Percentiles rank a stretch among this genome's conserved stretches.
These are phyloP conservation scores for Quercus parvula DNA, from an alignment of 306 rosid species.

Conservation along the genomic window DNA sequence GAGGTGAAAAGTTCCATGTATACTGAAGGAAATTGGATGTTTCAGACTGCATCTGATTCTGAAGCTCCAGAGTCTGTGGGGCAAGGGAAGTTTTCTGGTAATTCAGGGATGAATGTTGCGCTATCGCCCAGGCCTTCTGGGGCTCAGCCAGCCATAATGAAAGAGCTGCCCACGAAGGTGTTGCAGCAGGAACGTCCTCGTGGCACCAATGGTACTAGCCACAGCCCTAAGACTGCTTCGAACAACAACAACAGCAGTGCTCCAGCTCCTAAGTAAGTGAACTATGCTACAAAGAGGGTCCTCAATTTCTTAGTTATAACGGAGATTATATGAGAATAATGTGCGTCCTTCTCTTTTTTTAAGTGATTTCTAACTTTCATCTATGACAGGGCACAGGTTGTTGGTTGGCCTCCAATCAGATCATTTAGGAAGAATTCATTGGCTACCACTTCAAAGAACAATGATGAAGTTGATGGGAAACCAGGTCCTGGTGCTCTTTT, in stretches of 20 bases:
- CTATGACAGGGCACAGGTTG: constrained; percentile 83
- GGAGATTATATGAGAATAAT: neutral
- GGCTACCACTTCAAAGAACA: constrained; percentile 72
- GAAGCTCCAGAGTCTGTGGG: constrained; percentile 35
- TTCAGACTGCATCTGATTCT: constrained; percentile 26
- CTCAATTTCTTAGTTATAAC: neutral
- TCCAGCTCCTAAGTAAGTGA: constrained; percentile 86
- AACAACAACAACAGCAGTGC: constrained; percentile 41
- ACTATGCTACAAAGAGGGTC: neutral
- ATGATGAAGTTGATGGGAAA: constrained; percentile 90
- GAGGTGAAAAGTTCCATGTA: constrained; percentile 44
- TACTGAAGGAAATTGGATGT: constrained; percentile 38
- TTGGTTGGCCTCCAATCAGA: constrained; percentile 98
- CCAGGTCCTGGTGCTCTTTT: constrained; percentile 75
- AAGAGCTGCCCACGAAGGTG: constrained; percentile 56
- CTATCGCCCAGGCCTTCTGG: constrained; percentile 67
- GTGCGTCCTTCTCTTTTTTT: neutral
- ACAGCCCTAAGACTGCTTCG: constrained; percentile 44
- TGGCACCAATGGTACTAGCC: constrained; percentile 48
- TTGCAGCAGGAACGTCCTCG: constrained; percentile 64
- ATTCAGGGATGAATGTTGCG: constrained; percentile 47
- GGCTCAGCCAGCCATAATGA: constrained; percentile 43
- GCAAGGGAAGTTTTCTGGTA: constrained; percentile 70
- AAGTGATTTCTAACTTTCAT: neutral
- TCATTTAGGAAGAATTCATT: constrained; percentile 84